Evolutionary conservation across 2,329 filamentous ascomycete species (phyloP).

Genomic region (Aspergillus eucalypticola): DNA sequence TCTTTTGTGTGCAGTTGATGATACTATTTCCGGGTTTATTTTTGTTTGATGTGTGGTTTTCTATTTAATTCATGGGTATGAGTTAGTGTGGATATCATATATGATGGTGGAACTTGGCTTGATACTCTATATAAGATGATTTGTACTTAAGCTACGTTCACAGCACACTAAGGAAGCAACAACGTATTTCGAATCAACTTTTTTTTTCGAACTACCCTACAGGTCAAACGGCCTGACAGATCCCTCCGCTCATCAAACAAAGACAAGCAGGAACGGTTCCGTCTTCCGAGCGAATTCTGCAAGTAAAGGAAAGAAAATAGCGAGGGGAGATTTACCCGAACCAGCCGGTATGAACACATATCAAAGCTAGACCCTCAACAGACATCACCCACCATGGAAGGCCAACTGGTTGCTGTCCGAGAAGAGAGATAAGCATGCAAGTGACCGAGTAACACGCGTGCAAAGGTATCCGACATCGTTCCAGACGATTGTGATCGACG

Average conservation of each 20-base stretch:
- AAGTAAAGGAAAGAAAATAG: no score
- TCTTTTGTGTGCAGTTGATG: background rate
- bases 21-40: background rate
- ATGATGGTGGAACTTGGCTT: no score
- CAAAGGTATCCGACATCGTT: slow-evolving; percentile 9
- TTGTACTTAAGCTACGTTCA: background rate
- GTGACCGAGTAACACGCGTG: background rate
- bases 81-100: no score
- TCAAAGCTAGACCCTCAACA: background rate
- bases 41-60: background rate
- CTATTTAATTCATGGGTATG: no score
- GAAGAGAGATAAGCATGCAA: background rate
- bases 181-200: background rate
- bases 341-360: background rate
- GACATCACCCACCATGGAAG: background rate
- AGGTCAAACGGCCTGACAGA: background rate
- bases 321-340: background rate
- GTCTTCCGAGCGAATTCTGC: background rate
- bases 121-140: background rate
- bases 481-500: slow-evolving; percentile 5
- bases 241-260: background rate
- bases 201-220: background rate
- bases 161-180: background rate
- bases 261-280: background rate
- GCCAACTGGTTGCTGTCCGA: background rate